Percentiles rank a stretch among this genome's conserved stretches.
Conservation (phyloP, 2,329 filamentous ascomycete genomes). For the Magnaporthiopsis rhizophila region DNA sequence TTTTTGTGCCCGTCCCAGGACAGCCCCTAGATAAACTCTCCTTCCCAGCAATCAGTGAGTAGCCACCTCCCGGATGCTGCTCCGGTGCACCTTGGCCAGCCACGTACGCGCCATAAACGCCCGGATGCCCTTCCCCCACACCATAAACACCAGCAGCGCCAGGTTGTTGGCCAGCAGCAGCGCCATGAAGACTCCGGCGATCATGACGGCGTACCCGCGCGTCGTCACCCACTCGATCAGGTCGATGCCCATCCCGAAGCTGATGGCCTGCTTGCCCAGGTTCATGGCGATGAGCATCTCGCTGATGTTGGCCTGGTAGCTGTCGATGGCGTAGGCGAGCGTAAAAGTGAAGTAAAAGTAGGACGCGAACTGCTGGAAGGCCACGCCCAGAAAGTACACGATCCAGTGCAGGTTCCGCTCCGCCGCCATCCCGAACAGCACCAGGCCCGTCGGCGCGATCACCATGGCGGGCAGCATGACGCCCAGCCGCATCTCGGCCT, state of each 20-base stretch:
- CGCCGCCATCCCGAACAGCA: conserved; percentile 33
- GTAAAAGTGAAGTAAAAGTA: conserved; percentile 52
- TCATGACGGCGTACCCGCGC: conserved; percentile 42
- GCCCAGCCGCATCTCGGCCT: conserved; percentile 39
- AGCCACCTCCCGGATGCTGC: conserved; percentile 23
- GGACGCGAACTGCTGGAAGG: conserved; percentile 37
- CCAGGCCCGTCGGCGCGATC: conserved; percentile 30
- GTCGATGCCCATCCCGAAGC: conserved; percentile 42
- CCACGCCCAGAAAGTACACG: conserved; percentile 40
- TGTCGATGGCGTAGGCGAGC: conserved; percentile 53
- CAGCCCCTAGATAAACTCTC: no score
- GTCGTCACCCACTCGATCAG: conserved; percentile 41
- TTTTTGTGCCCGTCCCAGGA: not conserved
- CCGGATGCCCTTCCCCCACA: conserved; percentile 41
- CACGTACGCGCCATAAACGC: conserved; percentile 35
- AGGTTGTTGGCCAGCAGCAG: conserved; percentile 43
- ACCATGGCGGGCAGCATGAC: conserved; percentile 29
- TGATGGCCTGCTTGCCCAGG: conserved; percentile 48
- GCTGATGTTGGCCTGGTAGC: conserved; percentile 48
- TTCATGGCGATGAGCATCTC: conserved; percentile 57
- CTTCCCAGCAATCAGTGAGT: conserved; percentile 16
- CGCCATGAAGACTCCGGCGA: conserved; percentile 39
- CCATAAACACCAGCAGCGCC: conserved; percentile 38
- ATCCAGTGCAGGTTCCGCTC: conserved; percentile 33
- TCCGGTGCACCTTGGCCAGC: conserved; percentile 36